These are phyloP conservation scores for Gaeumannomyces tritici DNA, from an alignment of 2,329 filamentous ascomycete genomes.

Conservation along the genomic window DNA sequence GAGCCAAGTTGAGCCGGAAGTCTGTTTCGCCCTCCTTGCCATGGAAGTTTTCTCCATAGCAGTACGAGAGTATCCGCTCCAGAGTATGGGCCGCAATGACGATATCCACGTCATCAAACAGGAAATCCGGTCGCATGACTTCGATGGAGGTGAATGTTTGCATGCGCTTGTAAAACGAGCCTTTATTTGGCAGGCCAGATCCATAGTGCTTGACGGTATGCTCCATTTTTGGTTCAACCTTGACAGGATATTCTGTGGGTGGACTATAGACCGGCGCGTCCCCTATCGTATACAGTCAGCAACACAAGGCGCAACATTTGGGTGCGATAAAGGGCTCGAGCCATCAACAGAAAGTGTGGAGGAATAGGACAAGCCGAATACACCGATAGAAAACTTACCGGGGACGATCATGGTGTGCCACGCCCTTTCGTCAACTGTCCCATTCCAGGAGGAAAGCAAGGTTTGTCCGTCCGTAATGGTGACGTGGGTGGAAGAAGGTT, in stretches of 20 bases:
- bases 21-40: neutral
- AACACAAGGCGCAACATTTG: neutral
- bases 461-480: neutral
- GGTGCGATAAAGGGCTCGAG: no score
- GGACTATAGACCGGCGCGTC: neutral
- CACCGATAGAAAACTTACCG: neutral
- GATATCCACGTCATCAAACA: neutral
- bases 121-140: neutral
- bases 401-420: neutral
- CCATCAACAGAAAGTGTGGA: neutral
- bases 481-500: neutral
- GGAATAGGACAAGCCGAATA: no score
- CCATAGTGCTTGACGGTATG: neutral
- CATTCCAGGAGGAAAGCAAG: neutral
- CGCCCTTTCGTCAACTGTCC: neutral
- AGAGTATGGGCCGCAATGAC: neutral
- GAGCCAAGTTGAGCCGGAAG: neutral
- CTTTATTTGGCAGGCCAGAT: neutral
- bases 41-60: neutral
- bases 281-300: neutral
- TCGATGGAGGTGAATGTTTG: neutral
- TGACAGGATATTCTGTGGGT: neutral
- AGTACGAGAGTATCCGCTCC: neutral
- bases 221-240: neutral
- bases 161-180: neutral